A percentile compares a stretch with the other conserved stretches of the same genome.
These are phyloP conservation scores for Larix kaempferi DNA, from an alignment of 75 land plant species.

Conservation along the genomic window DNA sequence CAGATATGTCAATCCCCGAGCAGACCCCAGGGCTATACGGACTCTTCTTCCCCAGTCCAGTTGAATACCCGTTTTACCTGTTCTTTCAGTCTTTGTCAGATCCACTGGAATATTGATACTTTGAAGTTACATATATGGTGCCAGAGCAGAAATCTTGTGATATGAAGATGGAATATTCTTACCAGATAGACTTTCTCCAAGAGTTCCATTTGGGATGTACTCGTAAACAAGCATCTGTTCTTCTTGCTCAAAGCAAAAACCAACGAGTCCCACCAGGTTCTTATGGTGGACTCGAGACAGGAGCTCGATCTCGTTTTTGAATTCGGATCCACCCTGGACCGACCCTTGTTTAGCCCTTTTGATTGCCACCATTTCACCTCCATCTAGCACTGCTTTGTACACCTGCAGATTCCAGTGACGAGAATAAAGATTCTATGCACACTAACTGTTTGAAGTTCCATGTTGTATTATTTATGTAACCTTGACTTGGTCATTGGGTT, in stretches of 20 bases:
- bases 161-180: background rate
- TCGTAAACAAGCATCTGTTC: constrained; percentile 37
- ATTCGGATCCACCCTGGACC: constrained; percentile 22
- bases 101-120: background rate
- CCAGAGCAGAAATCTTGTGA: background rate
- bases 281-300: constrained; percentile 30
- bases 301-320: constrained; percentile 29
- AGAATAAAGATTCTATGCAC: no score
- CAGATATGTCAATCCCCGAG: constrained; percentile 68
- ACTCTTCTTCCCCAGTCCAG: constrained; percentile 77
- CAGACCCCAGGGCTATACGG: constrained; percentile 69
- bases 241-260: constrained; percentile 23
- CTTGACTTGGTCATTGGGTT: no score
- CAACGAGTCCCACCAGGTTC: constrained; percentile 20
- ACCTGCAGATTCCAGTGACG: constrained; percentile 11
- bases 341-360: constrained; percentile 18
- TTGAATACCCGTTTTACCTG: constrained; percentile 48
- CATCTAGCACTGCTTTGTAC: constrained; percentile 25
- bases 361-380: constrained; percentile 19
- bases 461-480: no score
- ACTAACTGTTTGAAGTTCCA: no score
- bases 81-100: background rate
- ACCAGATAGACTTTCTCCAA: constrained; percentile 17
- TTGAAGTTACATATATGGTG: background rate
- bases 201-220: constrained; percentile 29